Percentiles rank a stretch among this genome's conserved stretches.
phyloP scores from a whole-genome alignment of 768 basidiomycete genomes.

The Hysterangium stoloniferum region DNA sequence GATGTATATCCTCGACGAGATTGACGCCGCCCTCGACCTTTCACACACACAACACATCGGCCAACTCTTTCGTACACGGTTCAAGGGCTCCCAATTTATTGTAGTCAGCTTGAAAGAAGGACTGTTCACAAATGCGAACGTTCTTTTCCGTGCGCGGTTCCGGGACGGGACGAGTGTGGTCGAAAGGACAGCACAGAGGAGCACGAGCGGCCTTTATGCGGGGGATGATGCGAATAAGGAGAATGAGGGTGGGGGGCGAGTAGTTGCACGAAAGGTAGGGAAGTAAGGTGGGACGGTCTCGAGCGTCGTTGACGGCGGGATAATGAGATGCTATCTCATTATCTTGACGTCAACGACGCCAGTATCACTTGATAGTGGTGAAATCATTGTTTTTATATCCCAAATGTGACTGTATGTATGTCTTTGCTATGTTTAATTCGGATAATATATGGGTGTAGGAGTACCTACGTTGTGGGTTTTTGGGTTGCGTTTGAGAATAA shows the following conservation, averaged over 20 bases:
- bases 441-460: no score
- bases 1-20: slow-evolving; percentile 99
- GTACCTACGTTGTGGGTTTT: no score
- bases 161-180: slow-evolving; percentile 90
- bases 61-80: slow-evolving; percentile 92
- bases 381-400: no score
- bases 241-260: not conserved
- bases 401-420: no score
- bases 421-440: no score
- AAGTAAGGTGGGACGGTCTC: no score
- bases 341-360: no score
- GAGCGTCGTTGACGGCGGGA: no score
- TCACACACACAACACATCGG: slow-evolving; percentile 98
- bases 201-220: slow-evolving; percentile 38
- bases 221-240: slow-evolving; percentile 8
- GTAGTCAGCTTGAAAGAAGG: slow-evolving; percentile 97
- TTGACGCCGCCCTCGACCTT: slow-evolving; percentile 93
- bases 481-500: no score
- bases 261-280: not conserved
- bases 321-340: no score
- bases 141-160: slow-evolving; percentile 88
- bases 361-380: no score
- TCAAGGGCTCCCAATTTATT: slow-evolving; percentile 97
- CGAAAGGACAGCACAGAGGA: slow-evolving; percentile 66
- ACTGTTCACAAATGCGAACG: slow-evolving; percentile 95